Evolutionary conservation across 768 basidiomycete genomes (phyloP).

Genomic region (Mycena capillaripes): DNA sequence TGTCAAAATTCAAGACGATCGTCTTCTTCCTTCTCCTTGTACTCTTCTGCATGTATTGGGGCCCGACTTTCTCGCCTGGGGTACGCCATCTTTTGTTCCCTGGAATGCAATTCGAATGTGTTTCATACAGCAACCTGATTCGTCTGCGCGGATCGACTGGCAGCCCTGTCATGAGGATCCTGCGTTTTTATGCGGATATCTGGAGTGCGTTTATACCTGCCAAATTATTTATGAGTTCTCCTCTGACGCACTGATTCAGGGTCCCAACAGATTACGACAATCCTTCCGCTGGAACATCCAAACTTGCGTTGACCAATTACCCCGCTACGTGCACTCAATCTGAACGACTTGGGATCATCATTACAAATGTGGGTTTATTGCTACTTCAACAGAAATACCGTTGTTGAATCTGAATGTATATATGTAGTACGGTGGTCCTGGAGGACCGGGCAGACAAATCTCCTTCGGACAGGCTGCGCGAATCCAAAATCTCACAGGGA

Average conservation of each 20-base stretch:
- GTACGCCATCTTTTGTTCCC: neutral
- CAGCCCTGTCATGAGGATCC: constrained; percentile 28
- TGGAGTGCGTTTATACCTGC: constrained; percentile 12
- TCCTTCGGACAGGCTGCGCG: constrained; percentile 16
- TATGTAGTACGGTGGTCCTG: constrained; percentile 35
- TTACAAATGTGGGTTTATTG: constrained; percentile 23
- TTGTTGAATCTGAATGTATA: neutral
- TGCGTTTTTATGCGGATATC: constrained; percentile 30
- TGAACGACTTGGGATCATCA: constrained; percentile 32
- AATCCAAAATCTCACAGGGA: constrained; percentile 29
- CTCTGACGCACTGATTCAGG: neutral
- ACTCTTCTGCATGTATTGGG: constrained; percentile 10
- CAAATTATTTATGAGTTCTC: no score
- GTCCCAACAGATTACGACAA: constrained; percentile 36
- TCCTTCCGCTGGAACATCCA: constrained; percentile 29
- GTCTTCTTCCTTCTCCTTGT: neutral
- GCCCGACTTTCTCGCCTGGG: neutral
- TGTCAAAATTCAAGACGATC: neutral
- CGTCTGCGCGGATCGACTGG: constrained; percentile 19
- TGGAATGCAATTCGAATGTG: neutral
- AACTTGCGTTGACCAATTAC: constrained; percentile 30
- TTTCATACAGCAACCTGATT: neutral
- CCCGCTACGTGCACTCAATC: constrained; percentile 30
- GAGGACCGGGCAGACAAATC: constrained; percentile 17
- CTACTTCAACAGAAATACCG: no score